phyloP scores from a whole-genome alignment of 1,284 basidiomycete genomes.

The Porodaedalea pini region DNA sequence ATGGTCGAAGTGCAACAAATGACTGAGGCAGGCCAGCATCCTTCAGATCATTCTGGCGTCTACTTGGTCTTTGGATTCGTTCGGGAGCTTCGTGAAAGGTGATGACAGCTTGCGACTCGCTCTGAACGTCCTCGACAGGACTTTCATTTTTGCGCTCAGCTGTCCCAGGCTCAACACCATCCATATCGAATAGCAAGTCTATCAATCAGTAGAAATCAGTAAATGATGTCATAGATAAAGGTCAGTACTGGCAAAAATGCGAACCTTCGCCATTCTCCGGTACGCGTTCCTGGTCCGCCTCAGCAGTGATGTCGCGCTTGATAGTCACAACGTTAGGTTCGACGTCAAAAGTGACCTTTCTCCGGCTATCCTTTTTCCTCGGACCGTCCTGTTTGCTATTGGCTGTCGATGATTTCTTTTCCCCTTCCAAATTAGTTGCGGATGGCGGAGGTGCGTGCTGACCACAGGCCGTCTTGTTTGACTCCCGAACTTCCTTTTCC shows the following conservation, averaged over 20 bases:
- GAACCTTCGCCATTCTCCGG: slow-evolving; percentile 32
- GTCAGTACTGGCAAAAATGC: slow-evolving; percentile 1
- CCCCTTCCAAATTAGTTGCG: background rate
- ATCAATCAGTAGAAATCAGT: background rate
- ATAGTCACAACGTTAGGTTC: slow-evolving; percentile 51
- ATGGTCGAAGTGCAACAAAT: slow-evolving; percentile 58
- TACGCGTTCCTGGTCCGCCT: slow-evolving; percentile 28
- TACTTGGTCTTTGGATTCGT: slow-evolving; percentile 23
- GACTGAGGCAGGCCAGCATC: slow-evolving; percentile 48
- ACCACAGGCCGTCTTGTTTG: background rate
- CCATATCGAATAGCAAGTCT: slow-evolving; percentile 71
- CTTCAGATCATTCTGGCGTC: slow-evolving; percentile 20
- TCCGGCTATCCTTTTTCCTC: slow-evolving; percentile 33
- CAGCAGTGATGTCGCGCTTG: slow-evolving; percentile 34
- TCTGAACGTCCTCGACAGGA: background rate
- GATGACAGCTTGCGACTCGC: slow-evolving; percentile 5
- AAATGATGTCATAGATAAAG: background rate
- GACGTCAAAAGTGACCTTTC: slow-evolving; percentile 73
- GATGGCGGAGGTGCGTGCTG: background rate
- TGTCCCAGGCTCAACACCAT: slow-evolving; percentile 41
- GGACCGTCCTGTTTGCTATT: background rate
- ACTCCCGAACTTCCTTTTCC: background rate
- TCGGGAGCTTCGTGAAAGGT: slow-evolving; percentile 25
- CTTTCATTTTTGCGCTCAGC: slow-evolving; percentile 15
- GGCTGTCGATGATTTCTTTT: background rate